Base-by-base conservation (phyloP, 306 rosid species). In the Glycine latifolia region DNA sequence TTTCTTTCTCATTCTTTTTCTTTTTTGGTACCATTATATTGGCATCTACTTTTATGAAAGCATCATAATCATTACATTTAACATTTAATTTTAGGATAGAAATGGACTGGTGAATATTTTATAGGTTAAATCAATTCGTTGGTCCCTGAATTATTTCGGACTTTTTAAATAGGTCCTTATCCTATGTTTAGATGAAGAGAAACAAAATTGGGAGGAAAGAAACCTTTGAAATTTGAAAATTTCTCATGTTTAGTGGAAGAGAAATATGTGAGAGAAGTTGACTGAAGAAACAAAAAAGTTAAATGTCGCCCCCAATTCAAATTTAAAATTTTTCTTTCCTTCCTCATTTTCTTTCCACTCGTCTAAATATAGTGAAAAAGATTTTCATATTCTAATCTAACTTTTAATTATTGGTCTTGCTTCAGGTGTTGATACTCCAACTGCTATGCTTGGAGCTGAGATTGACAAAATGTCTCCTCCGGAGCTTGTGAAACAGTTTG, bases 401-500 rank as follows among this genome's bases (percentile, higher is more conserved):
- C 60, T 0, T 26, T 76, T 60, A 59, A 48, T 80, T 8, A 12
- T 80, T 60, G 79, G 43, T 66, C 53, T 50, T 49, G 8, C 53
- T 81, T 80, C 88, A 91, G 97, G 31, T 69, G 87, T 86, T 65
- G 89, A 86, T 84, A 73, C 70, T 86, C 96, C 87, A 61, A 85
- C 69, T 78, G 58, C 89, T 0, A 1, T 93, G 3, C 89, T 93
- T 55, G 96, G 94, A 75, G 94, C 92, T 33, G 94, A 91, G 90
- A 35, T 61, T 48, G 96, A 93, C 86, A 26, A 55, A 0, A 0
- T 60, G 7, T 79, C 87, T 66, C 97, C 92, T 56, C 89, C 91
- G 0, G 84, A 85, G 70, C 92, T 93, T 48, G 7, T 91, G 63
- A 86, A 87, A 68, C 89, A 93, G 83, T 88, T 91, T 82, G 92